Evolutionary conservation across 805 yeast species (phyloP).

Genomic region (Debaryomyces hansenii): DNA sequence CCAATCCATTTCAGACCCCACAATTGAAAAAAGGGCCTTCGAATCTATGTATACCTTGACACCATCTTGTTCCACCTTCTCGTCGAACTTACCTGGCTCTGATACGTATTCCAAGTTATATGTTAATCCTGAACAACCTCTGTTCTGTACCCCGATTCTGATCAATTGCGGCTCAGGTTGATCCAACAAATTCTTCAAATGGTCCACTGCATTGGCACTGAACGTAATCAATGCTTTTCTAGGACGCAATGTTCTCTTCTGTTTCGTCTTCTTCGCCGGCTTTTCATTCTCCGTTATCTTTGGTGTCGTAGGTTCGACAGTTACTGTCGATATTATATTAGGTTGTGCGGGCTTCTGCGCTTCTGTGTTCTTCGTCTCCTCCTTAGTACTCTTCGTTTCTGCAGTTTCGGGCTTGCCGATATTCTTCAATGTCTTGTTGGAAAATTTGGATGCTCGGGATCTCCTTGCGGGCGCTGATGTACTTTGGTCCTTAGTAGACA

Average conservation of each 20-base stretch:
- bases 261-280: constrained; percentile 8
- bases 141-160: constrained; percentile 88
- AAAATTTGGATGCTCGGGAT: constrained; percentile 32
- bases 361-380: constrained; percentile 4
- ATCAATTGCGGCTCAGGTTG: constrained; percentile 88
- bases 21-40: constrained; percentile 91
- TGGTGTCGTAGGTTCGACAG: constrained; percentile 2
- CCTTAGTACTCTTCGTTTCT: not conserved
- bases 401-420: not conserved
- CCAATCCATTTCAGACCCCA: constrained; percentile 99
- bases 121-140: constrained; percentile 96
- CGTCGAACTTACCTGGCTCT: constrained; percentile 93
- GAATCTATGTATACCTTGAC: constrained; percentile 92
- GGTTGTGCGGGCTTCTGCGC: constrained; percentile 1
- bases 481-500: constrained; percentile 1
- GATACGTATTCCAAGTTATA: constrained; percentile 89
- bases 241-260: constrained; percentile 73
- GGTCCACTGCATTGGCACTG: constrained; percentile 71
- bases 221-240: constrained; percentile 87
- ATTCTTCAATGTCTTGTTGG: constrained; percentile 10
- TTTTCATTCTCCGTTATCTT: not conserved
- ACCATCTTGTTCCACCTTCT: constrained; percentile 88
- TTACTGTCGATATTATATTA: not conserved
- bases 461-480: constrained; percentile 23
- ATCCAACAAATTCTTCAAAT: constrained; percentile 63